Evolutionary conservation across 495 filamentous ascomycete genomes (phyloP).

Genomic region (Neurospora hispaniola): DNA sequence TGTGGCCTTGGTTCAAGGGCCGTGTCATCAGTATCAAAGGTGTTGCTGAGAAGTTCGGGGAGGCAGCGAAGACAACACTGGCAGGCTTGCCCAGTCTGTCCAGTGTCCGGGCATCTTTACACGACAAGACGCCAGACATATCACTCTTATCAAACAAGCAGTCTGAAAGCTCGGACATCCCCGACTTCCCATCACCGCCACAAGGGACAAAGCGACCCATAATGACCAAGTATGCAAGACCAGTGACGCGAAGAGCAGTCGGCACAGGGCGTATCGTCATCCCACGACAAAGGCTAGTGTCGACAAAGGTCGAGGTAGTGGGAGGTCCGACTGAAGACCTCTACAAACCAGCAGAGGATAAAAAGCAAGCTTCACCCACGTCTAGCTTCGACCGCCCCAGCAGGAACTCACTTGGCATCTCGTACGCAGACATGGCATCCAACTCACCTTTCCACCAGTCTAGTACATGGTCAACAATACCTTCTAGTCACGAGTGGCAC

Average conservation of each 20-base stretch:
- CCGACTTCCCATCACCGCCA: neutral
- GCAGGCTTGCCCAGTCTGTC: constrained; percentile 4
- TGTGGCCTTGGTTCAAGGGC: constrained; percentile 18
- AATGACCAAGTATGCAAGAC: neutral
- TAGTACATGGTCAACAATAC: constrained; percentile 11
- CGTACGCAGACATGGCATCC: constrained; percentile 21
- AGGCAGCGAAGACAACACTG: constrained; percentile 1
- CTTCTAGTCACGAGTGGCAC: neutral
- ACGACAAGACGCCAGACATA: constrained; percentile 4
- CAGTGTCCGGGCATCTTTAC: constrained; percentile 10
- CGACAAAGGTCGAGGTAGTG: neutral
- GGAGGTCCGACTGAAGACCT: neutral
- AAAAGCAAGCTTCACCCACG: neutral
- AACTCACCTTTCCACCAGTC: constrained; percentile 15
- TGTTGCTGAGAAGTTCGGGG: constrained; percentile 1
- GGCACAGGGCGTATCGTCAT: neutral
- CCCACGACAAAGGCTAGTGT: neutral
- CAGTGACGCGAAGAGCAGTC: neutral
- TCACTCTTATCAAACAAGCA: neutral
- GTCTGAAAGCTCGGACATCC: neutral
- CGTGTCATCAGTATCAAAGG: neutral
- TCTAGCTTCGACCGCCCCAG: neutral
- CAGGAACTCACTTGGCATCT: constrained; percentile 23
- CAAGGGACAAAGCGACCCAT: neutral
- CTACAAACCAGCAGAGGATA: neutral